Evolutionary conservation across 2,329 filamentous ascomycete genomes (phyloP), one percentile per base, ranked within the genome.

Genomic region (Ceratocystis huliohia): DNA sequence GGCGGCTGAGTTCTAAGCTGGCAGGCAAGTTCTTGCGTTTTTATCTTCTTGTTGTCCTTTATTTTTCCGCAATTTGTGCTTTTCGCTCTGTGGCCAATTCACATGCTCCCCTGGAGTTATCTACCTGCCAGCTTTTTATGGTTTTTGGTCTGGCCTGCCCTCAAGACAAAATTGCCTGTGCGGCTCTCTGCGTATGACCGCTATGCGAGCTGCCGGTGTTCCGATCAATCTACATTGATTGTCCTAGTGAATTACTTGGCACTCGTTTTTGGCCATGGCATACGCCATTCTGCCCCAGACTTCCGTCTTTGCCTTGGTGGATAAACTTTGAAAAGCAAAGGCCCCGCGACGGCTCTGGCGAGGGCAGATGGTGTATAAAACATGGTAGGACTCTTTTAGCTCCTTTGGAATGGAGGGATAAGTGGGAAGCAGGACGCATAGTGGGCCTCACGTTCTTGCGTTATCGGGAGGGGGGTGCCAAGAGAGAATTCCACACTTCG

Each of bases 211-310:
- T 37, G 33, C 33, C 33, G 33, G 33, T 37, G 2, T 37, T 13
- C 33, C 6, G 48, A 53, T 25, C 1, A 37, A 10, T 37, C 33
- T 53, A 22, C 20, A 53, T 53, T 53, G n/a, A 53, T 57, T 57
- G 53, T 28, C 5, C 15, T 2, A 13, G n/a, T 13, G 15, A 8
- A 10, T 17, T 8, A 10, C 53, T 57, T 57, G 53, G 53, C 28
- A 57, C 30, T 57, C 28, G 53, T 57, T 28, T 57, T 57, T 28
- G 5, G 13, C n/a, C 53, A 17, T 57, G 25, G 17, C 13, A 57
- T 57, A 57, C 53, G 53, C 53, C 53, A 57, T 57, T 57, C 15
- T 57, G 53, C 53, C 53, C 53, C 53, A 57, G 53, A 57, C 53
- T 57, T 57, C 13, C 53, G 53, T 57, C 53, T 57, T 57, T 33